These are phyloP conservation scores for Luzula sylvatica DNA, from an alignment of 176 grass and related monocot genomes.

Conservation along the genomic window DNA sequence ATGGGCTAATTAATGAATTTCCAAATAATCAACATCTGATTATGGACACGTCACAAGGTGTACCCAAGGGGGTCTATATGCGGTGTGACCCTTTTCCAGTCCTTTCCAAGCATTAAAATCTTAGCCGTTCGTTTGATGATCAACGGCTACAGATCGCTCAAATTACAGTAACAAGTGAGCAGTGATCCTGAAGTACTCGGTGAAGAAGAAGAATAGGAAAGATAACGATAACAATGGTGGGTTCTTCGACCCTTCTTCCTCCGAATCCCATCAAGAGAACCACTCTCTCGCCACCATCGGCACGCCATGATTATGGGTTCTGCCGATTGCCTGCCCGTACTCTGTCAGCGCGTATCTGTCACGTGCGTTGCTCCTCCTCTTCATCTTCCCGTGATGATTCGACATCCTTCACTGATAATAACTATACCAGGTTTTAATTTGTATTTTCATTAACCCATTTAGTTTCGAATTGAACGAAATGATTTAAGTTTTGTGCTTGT, in stretches of 20 bases:
- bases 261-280: neutral
- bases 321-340: neutral
- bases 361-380: conserved; percentile 28
- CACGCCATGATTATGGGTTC: neutral
- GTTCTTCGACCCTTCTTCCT: neutral
- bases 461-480: too few relatives aligned
- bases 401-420: too few relatives aligned
- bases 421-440: too few relatives aligned
- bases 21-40: too few relatives aligned
- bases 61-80: too few relatives aligned
- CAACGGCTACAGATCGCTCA: neutral
- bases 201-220: neutral
- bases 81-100: too few relatives aligned
- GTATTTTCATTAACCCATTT: too few relatives aligned
- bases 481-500: neutral
- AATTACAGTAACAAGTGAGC: neutral
- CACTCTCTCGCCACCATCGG: too few relatives aligned
- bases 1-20: too few relatives aligned
- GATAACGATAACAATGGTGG: neutral
- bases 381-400: neutral
- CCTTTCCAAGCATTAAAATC: too few relatives aligned
- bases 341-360: neutral
- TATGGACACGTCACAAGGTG: too few relatives aligned
- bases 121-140: too few relatives aligned
- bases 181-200: neutral